Evolutionary conservation across 2,329 filamentous ascomycete genomes (phyloP), one percentile per base, ranked within the genome.

Genomic region (Ophiostoma novo-ulmi): DNA sequence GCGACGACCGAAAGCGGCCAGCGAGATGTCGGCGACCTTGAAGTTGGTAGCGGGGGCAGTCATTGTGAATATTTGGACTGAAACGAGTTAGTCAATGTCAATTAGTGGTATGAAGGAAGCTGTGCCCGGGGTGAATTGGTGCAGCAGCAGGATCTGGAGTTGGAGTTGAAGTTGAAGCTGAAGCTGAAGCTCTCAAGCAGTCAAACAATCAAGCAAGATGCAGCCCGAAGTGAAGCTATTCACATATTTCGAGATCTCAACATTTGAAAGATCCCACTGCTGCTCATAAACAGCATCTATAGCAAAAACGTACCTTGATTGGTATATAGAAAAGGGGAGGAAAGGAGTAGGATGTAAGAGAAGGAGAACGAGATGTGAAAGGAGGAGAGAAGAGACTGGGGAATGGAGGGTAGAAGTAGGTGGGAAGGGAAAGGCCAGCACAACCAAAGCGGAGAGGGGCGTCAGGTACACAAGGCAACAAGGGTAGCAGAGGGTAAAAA

Each of bases 11-110:
- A 99, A 98, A 83, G 95, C 95, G 80, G 95, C 94, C 81, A 98
- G 90, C 81, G 91, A 92, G 82, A 98, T 91, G 88, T 98, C 95
- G 80, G 94, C 93, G 85, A 99, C 94, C 92, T 97, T 97, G 91
- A 93, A 96, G 84, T 92, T 94, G 83, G 90, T 85, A 80, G 93
- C 93, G 84, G 93, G 93, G 79, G 92, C 91, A 87, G 86, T 82
- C 87, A 89, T 89, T 77, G 76, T 85, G 79, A 66, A 35, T 70
- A 65, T 73, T 68, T 35, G 44, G 61, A 35, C 70, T 61, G 48
- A 6, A 36, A 31, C 10, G 17, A 35, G 64, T 66, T 66, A 66
- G 64, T 20, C 7, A 22, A n/a, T 41, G 61, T 4, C 5, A 22
- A n/a, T 55, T 22, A 3, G 48, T 8, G n/a, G 5, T 22, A 22